Evolutionary conservation across 345 rosid genomes (phyloP).

Genomic region (Geranium brycei): DNA sequence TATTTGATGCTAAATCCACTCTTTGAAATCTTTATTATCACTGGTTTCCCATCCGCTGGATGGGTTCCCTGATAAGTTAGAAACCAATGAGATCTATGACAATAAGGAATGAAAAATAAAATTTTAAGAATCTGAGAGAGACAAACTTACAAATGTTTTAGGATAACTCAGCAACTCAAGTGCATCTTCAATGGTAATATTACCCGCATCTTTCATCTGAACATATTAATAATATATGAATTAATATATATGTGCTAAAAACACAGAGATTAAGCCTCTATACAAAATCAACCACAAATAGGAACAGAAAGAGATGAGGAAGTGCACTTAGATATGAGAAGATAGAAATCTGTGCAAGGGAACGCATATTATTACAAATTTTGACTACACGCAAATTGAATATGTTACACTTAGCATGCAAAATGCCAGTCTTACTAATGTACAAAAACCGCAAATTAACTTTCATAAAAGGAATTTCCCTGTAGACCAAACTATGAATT

Average conservation of each 20-base stretch:
- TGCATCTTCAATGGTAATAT: conserved; percentile 66
- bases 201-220: conserved; percentile 57
- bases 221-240: not conserved
- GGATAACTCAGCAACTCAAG: conserved; percentile 70
- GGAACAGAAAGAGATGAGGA: not conserved
- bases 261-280: not conserved
- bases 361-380: too few species aligned
- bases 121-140: not conserved
- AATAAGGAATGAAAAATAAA: not conserved
- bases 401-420: too few species aligned
- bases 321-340: too few species aligned
- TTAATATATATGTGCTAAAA: not conserved
- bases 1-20: conserved; percentile 56
- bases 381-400: too few species aligned
- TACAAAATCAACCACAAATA: not conserved
- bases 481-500: too few species aligned
- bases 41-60: conserved; percentile 75
- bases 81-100: not conserved
- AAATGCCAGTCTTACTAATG: too few species aligned
- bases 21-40: conserved; percentile 51
- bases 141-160: conserved; percentile 49
- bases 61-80: conserved; percentile 52
- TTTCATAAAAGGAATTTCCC: too few species aligned
- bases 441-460: too few species aligned
- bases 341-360: too few species aligned